Conservation (phyloP, 176 grass and related monocot genomes). For the Tillandsia fasciculata region DNA sequence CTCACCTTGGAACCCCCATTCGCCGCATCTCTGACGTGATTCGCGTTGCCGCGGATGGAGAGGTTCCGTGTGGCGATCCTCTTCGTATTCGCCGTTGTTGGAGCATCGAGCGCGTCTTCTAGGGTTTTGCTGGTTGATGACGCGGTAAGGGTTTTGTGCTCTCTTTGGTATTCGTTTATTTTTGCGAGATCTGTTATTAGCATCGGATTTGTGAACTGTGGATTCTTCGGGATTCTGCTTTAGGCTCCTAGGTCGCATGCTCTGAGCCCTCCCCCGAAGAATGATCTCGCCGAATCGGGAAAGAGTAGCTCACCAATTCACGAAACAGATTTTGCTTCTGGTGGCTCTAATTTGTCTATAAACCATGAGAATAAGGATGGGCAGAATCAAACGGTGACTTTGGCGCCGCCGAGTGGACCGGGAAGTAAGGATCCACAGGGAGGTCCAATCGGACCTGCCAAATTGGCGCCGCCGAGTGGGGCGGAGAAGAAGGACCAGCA, state of each 20-base stretch:
- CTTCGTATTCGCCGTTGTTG: conserved; percentile 11
- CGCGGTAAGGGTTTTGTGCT: conserved; percentile 19
- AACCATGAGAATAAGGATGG: neutral
- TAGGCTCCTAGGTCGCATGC: neutral
- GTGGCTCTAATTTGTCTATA: neutral
- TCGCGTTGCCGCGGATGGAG: conserved; percentile 11
- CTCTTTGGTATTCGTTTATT: neutral
- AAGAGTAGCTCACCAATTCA: neutral
- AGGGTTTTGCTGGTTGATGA: conserved; percentile 24
- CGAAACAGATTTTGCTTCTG: neutral
- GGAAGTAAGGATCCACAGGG: neutral
- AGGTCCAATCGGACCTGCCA: neutral
- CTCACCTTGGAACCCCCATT: conserved; percentile 5
- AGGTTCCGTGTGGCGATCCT: conserved; percentile 9
- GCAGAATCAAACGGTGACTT: neutral
- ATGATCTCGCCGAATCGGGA: neutral
- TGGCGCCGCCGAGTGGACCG: neutral
- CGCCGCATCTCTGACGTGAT: neutral
- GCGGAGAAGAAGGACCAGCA: conserved; percentile 4
- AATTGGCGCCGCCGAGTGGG: neutral
- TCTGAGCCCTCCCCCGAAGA: neutral
- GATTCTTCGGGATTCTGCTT: neutral
- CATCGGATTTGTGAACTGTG: neutral
- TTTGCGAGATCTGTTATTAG: neutral
- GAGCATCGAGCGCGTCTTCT: conserved; percentile 20